A percentile compares a stretch with the other conserved stretches of the same genome.
phyloP scores from a whole-genome alignment of 345 rosid species.

The Hypericum androsaemum region DNA sequence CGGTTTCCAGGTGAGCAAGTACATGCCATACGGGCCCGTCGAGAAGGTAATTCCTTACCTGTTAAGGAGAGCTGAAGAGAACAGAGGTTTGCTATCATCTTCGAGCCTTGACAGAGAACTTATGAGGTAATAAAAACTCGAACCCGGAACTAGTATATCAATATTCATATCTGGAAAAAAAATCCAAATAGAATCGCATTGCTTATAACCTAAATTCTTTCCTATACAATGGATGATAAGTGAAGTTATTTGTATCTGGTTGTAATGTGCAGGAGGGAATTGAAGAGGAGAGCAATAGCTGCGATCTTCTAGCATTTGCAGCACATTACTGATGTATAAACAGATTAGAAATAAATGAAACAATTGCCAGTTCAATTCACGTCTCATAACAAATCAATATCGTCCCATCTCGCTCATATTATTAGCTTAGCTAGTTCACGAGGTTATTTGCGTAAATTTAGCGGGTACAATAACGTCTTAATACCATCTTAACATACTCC shows the following conservation, averaged over 20 bases:
- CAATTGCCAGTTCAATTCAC: background rate
- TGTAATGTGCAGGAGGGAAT: constrained; percentile 47
- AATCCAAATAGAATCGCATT: too few species aligned
- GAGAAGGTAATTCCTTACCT: constrained; percentile 71
- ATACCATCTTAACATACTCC: too few species aligned
- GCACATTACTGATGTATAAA: background rate
- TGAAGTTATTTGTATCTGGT: background rate
- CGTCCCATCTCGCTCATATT: too few species aligned
- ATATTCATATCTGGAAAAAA: too few species aligned
- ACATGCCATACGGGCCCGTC: constrained; percentile 74
- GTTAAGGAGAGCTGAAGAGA: constrained; percentile 87
- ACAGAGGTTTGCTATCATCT: constrained; percentile 61
- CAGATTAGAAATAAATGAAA: background rate
- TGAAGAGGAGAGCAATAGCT: constrained; percentile 45
- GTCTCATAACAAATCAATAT: background rate
- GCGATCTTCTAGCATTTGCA: constrained; percentile 17
- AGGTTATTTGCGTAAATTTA: too few species aligned
- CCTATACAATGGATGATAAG: too few species aligned
- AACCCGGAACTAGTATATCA: background rate
- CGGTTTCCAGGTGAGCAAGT: constrained; percentile 84
- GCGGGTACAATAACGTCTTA: too few species aligned
- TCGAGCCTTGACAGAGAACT: constrained; percentile 59
- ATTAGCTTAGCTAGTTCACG: too few species aligned
- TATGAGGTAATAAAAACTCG: constrained; percentile 35
- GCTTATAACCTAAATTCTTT: background rate